Evolutionary conservation across 2,329 filamentous ascomycete genomes (phyloP), one percentile per base, ranked within the genome.

Genomic region (Pseudocercospora eumusae): DNA sequence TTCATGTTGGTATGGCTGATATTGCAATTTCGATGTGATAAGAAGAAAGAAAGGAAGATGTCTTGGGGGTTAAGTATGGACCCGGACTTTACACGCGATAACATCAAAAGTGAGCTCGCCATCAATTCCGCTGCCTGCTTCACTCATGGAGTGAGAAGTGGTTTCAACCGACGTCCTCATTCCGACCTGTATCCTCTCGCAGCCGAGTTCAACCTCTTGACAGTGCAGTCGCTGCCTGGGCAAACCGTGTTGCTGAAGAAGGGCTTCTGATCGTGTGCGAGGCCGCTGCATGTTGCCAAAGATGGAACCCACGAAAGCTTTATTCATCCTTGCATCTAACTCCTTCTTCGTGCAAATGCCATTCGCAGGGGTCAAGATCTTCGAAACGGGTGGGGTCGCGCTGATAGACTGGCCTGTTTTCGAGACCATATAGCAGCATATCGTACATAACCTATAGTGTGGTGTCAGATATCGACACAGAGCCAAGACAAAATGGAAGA

Each of bases 291-390:
- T n/a, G n/a, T 7, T 15, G 36, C 15, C 5, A 8, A 15, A 36
- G 31, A 36, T 36, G 13, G 6, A 36, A 6, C 13, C 33, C 33
- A n/a, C 13, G 28, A 11, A 31, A 31, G 28, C 28, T 11, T 31
- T 36, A 36, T 6, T n/a, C 13, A 4, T n/a, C 15, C 13, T 36
- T 36, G 33, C 33, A 36, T 15, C 33, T 15, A 36, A 13, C 47
- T 9, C 57, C 57, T 15, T 44, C 49, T 21, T 54, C 49, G 23
- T 60, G 57, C 15, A 60, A 1, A 21, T 60, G 57, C 49, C 49
- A 60, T 31, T 54, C 7, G 13, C 57, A 60, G n/a, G 6, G 7
- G 18, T 60, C 50, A 21, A 28, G 1, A 4, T 42, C 33, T 6
- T 4, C n/a, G 8, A 55, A 44, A 6, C 6, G 7, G 7, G 27